Conservation (phyloP, 495 filamentous ascomycete genomes). For the Talaromyces proteolyticus region DNA sequence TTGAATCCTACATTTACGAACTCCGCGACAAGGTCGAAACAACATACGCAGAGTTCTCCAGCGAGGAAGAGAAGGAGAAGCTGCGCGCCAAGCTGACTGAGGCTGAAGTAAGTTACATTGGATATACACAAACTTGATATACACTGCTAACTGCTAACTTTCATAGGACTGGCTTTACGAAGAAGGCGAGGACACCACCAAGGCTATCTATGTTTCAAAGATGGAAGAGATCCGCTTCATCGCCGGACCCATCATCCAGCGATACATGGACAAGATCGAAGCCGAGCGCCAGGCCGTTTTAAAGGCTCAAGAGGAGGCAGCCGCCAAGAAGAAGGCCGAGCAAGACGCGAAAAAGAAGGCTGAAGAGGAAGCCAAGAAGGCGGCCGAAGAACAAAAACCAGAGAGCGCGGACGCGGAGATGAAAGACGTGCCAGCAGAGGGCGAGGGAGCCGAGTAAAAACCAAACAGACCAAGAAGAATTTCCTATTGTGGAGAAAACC, state of each 20-base stretch:
- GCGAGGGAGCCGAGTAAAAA: constrained; percentile 29
- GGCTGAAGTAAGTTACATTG: constrained; percentile 63
- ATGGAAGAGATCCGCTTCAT: constrained; percentile 91
- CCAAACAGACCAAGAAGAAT: too few relatives aligned
- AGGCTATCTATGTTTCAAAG: constrained; percentile 88
- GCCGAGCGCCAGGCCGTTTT: constrained; percentile 75
- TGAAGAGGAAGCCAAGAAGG: constrained; percentile 47
- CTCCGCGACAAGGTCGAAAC: constrained; percentile 90
- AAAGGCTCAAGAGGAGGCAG: constrained; percentile 74
- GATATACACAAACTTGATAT: neutral
- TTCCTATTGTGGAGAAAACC: constrained; percentile 5
- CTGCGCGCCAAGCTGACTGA: constrained; percentile 71
- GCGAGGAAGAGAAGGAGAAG: constrained; percentile 87
- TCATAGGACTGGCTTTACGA: constrained; percentile 95
- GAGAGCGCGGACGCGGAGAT: constrained; percentile 48
- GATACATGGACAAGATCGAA: constrained; percentile 91
- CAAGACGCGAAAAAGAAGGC: constrained; percentile 56
- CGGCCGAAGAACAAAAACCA: constrained; percentile 34
- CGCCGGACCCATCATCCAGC: constrained; percentile 86
- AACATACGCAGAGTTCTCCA: constrained; percentile 80
- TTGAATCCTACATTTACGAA: constrained; percentile 96
- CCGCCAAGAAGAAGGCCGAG: constrained; percentile 72
- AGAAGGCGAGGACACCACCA: constrained; percentile 91
- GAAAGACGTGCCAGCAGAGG: constrained; percentile 41
- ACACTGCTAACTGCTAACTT: constrained; percentile 8